Percentiles rank a stretch among this genome's conserved stretches.
Conservation (phyloP, 345 rosid species). For the Anacardium occidentale region DNA sequence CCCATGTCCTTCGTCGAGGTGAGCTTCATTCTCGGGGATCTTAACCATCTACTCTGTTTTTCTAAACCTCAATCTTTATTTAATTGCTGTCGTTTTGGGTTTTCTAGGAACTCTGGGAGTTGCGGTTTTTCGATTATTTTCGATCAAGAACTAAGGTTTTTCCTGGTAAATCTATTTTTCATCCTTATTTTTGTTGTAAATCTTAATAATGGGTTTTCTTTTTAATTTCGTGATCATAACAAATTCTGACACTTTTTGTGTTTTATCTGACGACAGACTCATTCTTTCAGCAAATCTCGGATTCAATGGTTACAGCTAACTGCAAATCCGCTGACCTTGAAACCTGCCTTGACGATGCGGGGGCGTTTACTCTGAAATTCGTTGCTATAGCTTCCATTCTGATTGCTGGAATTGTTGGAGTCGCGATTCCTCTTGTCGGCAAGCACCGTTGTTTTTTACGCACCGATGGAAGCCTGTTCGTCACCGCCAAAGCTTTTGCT, state of each 20-base stretch:
- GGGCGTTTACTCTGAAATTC: constrained; percentile 58
- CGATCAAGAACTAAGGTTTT: constrained; percentile 35
- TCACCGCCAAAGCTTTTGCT: constrained; percentile 82
- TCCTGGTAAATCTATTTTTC: constrained; percentile 37
- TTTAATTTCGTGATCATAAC: background rate
- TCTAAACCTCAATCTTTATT: background rate
- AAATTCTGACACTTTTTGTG: background rate
- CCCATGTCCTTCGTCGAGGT: constrained; percentile 39
- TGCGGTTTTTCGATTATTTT: constrained; percentile 32
- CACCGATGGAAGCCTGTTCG: constrained; percentile 60
- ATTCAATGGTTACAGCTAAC: constrained; percentile 32
- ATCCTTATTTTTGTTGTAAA: background rate
- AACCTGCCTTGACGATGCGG: constrained; percentile 59
- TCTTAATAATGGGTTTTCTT: background rate
- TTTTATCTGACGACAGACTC: constrained; percentile 32
- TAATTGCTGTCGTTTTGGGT: background rate
- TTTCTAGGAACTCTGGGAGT: constrained; percentile 41
- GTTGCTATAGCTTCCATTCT: constrained; percentile 75
- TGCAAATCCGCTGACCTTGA: constrained; percentile 49
- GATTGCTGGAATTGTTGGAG: constrained; percentile 56
- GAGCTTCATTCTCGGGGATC: background rate
- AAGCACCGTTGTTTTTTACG: constrained; percentile 57
- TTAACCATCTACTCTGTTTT: background rate
- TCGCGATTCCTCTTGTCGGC: constrained; percentile 73
- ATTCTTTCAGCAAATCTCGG: constrained; percentile 27